Evolutionary conservation across 1,139 yeast species (phyloP).

Genomic region (Suzukiozyma palmioleophila): DNA sequence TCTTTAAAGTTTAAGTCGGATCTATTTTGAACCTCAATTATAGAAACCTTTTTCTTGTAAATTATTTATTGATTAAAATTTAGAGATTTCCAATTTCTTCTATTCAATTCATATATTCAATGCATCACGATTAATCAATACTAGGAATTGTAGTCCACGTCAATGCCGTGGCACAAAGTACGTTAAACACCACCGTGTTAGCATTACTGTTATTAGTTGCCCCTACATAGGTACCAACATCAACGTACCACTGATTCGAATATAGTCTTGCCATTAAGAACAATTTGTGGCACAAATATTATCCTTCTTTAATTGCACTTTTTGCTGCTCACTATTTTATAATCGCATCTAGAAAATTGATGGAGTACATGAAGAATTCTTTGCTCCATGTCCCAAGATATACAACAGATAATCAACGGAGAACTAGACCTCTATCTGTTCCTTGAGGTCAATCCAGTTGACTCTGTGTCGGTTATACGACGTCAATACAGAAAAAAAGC

Average conservation of each 20-base stretch:
- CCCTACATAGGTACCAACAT: too few relatives aligned
- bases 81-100: background rate
- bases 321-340: too few relatives aligned
- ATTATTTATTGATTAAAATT: constrained; percentile 3
- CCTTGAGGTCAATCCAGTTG: constrained; percentile 22
- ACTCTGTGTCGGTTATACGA: constrained; percentile 58
- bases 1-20: background rate
- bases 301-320: too few relatives aligned
- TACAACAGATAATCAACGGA: constrained; percentile 24
- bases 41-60: constrained; percentile 4
- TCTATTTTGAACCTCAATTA: constrained; percentile 1
- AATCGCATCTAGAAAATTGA: background rate
- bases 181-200: too few relatives aligned
- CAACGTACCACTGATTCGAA: too few relatives aligned
- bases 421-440: constrained; percentile 31
- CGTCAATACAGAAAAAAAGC: constrained; percentile 84
- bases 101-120: constrained; percentile 1
- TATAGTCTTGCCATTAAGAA: too few relatives aligned
- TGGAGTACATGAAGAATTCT: background rate
- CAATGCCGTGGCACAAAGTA: too few relatives aligned
- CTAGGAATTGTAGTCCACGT: too few relatives aligned
- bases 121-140: background rate
- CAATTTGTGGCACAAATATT: too few relatives aligned
- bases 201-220: too few relatives aligned
- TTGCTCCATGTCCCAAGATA: constrained; percentile 11